Evolutionary conservation across 495 filamentous ascomycete species (phyloP), one percentile per base, ranked within the genome.

Genomic region (Penicillium lividum): DNA sequence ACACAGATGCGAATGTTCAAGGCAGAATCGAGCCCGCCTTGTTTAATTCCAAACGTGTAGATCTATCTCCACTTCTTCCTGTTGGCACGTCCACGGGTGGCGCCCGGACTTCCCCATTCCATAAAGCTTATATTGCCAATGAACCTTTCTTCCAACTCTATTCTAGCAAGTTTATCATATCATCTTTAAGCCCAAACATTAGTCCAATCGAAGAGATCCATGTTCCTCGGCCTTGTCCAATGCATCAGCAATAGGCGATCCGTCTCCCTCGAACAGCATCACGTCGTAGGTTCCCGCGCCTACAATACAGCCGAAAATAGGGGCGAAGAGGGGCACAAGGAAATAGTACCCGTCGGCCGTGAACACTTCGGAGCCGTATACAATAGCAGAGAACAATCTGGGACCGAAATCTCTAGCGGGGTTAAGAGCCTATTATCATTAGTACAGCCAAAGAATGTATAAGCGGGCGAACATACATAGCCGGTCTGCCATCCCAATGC

Each of bases 401-500:
- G 71, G 71, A 1, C 71, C 71, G 47, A 74, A 70, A 49, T 74
- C 71, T 58, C 71, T 53, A 4, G 71, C 71, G 1, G 71, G 71
- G 48, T 74, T 74, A 22, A 74, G 65, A 25, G 71, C 71, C 71
- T 73, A 40, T 15, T 42, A 30, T 15, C 3, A 49, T 65, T 45
- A 61, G 62, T 68, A 59, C 34, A 54, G 30, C 7, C 31, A 11
- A 22, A 16, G 16, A 9, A 47, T 28, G 2, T 47, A 22, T 9
- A n/a, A 30, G 3, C 2, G 25, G 9, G 18, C 34, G 16, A 38
- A 64, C 71, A 4, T 74, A 74, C 71, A 29, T 74, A 74, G 36
- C 71, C 71, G 11, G 71, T 74, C 61, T 74, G 67, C 71, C 71
- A 74, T 9, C 71, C 71, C 40, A 74, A 22, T 4, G 71, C 64